phyloP scores from a whole-genome alignment of 2,329 filamentous ascomycete genomes.

The Furcasterigmium sp. region DNA sequence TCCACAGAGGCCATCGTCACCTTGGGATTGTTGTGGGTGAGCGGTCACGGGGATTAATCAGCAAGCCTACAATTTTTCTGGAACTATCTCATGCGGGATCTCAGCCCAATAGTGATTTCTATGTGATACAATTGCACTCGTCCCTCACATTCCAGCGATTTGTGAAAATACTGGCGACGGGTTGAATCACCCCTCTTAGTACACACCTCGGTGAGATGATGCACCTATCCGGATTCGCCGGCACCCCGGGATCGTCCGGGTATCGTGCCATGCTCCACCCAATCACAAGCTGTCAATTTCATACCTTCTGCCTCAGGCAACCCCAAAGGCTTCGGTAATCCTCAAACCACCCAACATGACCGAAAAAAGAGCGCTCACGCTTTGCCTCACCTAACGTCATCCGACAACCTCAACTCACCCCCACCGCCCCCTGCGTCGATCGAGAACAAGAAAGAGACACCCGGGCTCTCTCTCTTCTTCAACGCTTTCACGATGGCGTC shows the following conservation, averaged over 20 bases:
- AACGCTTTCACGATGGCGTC: slow-evolving; percentile 52
- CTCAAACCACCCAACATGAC: slow-evolving; percentile 13
- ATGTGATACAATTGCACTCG: not conserved
- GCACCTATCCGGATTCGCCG: slow-evolving; percentile 5
- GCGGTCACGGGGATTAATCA: too few relatives aligned
- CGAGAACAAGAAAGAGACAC: too few relatives aligned
- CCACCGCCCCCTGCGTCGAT: slow-evolving; percentile 1
- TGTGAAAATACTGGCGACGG: too few relatives aligned
- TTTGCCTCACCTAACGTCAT: slow-evolving; percentile 1
- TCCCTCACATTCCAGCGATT: too few relatives aligned
- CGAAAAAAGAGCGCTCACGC: slow-evolving; percentile 6
- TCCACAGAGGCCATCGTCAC: too few relatives aligned
- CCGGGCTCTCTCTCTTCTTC: slow-evolving; percentile 4
- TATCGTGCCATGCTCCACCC: slow-evolving; percentile 19
- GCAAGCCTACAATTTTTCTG: too few relatives aligned
- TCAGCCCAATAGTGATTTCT: too few relatives aligned
- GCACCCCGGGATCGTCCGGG: slow-evolving; percentile 13
- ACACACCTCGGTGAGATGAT: not conserved
- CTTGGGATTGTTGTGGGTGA: too few relatives aligned
- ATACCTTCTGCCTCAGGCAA: slow-evolving; percentile 24
- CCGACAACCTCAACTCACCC: slow-evolving; percentile 13
- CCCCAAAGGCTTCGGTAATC: slow-evolving; percentile 19
- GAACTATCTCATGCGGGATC: too few relatives aligned
- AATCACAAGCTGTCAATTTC: slow-evolving; percentile 44
- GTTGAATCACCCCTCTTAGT: not conserved